Evolutionary conservation across 192 early-diverging fungal genomes (phyloP).

Genomic region (Coemansia sp.): DNA sequence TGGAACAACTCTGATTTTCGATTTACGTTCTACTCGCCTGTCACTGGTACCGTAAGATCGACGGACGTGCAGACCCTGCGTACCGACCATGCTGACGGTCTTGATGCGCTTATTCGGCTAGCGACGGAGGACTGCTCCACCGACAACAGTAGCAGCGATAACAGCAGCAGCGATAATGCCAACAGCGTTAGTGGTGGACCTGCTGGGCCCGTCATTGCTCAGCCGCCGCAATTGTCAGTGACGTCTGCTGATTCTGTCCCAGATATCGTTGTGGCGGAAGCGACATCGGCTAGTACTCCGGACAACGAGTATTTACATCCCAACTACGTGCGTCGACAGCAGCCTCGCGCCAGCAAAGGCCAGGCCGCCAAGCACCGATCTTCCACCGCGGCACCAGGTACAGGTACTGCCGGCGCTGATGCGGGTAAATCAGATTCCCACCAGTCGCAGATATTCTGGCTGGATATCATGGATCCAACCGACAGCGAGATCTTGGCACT

Average conservation of each 20-base stretch:
- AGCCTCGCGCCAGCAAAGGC: background rate
- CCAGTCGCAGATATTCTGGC: constrained; percentile 61
- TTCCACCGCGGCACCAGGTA: background rate
- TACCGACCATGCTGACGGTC: constrained; percentile 41
- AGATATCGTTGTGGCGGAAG: background rate
- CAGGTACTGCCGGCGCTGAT: background rate
- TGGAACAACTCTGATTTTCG: constrained; percentile 57
- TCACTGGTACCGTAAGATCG: constrained; percentile 63
- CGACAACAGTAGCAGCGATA: background rate
- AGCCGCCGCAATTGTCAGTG: constrained; percentile 38
- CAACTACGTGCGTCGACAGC: constrained; percentile 31
- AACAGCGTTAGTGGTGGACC: background rate
- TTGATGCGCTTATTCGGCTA: constrained; percentile 41
- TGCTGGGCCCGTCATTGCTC: background rate
- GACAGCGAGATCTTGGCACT: constrained; percentile 65
- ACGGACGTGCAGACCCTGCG: constrained; percentile 60
- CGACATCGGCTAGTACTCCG: background rate
- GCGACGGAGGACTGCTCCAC: constrained; percentile 13
- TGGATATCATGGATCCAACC: constrained; percentile 72
- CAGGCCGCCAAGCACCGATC: background rate
- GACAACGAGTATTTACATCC: constrained; percentile 41
- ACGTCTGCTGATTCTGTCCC: constrained; percentile 32
- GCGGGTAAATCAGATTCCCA: background rate
- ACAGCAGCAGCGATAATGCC: background rate
- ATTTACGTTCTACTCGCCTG: constrained; percentile 70